phyloP scores from a whole-genome alignment of 495 filamentous ascomycete species.

The Talaromyces ruber region DNA sequence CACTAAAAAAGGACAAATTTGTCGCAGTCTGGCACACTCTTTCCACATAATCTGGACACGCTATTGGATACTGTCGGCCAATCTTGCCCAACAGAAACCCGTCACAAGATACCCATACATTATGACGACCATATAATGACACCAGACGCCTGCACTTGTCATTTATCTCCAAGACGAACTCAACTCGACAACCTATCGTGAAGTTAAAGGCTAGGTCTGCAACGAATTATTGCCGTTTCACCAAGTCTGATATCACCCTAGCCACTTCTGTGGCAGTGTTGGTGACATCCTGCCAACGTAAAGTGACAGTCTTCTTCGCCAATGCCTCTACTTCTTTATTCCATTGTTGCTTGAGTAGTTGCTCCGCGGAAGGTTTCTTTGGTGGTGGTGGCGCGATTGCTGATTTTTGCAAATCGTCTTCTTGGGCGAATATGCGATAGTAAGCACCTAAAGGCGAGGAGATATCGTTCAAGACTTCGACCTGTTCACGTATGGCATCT shows the following conservation, averaged over 20 bases:
- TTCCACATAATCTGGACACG: background rate
- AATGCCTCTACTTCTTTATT: constrained; percentile 64
- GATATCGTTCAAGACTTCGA: constrained; percentile 49
- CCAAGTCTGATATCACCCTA: constrained; percentile 18
- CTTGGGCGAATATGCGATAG: constrained; percentile 28
- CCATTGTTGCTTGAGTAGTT: constrained; percentile 71
- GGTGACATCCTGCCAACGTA: constrained; percentile 52
- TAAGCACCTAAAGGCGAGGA: constrained; percentile 36
- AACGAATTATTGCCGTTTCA: constrained; percentile 27
- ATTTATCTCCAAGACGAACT: background rate
- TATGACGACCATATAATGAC: background rate
- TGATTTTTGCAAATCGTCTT: constrained; percentile 18
- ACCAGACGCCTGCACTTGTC: background rate
- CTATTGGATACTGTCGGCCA: background rate
- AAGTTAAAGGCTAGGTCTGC: background rate
- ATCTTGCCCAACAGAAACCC: background rate
- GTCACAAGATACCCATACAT: background rate
- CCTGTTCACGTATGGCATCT: constrained; percentile 61
- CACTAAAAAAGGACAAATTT: background rate
- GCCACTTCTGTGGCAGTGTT: constrained; percentile 31
- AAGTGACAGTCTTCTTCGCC: constrained; percentile 58
- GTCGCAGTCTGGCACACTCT: background rate
- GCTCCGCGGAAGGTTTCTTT: constrained; percentile 42
- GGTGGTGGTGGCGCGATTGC: constrained; percentile 35
- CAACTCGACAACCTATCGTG: background rate